Evolutionary conservation across 129 eudicot species (phyloP).

Genomic region (Chrysanthemum lavandulifolium): DNA sequence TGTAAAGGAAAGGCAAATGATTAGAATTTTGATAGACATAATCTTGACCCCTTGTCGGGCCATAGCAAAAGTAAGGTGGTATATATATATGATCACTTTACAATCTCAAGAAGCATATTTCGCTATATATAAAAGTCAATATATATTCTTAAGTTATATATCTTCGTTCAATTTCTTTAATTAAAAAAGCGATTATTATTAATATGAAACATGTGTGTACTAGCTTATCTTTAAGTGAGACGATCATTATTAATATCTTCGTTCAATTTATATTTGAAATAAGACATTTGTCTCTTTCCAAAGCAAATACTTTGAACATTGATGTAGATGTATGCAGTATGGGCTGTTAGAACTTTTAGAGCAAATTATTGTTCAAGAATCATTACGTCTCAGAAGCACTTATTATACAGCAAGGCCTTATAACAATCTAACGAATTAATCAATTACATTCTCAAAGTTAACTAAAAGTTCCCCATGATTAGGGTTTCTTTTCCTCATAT

Average conservation of each 20-base stretch:
- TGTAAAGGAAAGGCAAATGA: not conserved
- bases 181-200: too few relatives aligned
- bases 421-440: not conserved
- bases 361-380: too few relatives aligned
- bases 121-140: not conserved
- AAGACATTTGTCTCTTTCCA: not conserved
- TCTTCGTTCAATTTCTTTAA: too few relatives aligned
- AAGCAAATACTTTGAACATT: not conserved
- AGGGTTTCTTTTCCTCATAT: too few relatives aligned
- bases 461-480: not conserved
- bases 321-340: not conserved
- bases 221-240: too few relatives aligned
- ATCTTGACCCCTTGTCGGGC: not conserved
- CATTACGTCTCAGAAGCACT: too few relatives aligned
- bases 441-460: not conserved
- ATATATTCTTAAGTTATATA: not conserved
- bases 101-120: conserved; percentile 5
- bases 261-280: too few relatives aligned
- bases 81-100: conserved; percentile 9
- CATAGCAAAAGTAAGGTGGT: conserved; percentile 1
- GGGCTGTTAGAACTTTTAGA: not conserved
- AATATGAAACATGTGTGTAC: too few relatives aligned
- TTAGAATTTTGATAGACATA: not conserved
- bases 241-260: too few relatives aligned
- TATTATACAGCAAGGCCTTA: too few relatives aligned